Base-by-base conservation (phyloP, 345 rosid genomes). In the Eucalyptus victrix region DNA sequence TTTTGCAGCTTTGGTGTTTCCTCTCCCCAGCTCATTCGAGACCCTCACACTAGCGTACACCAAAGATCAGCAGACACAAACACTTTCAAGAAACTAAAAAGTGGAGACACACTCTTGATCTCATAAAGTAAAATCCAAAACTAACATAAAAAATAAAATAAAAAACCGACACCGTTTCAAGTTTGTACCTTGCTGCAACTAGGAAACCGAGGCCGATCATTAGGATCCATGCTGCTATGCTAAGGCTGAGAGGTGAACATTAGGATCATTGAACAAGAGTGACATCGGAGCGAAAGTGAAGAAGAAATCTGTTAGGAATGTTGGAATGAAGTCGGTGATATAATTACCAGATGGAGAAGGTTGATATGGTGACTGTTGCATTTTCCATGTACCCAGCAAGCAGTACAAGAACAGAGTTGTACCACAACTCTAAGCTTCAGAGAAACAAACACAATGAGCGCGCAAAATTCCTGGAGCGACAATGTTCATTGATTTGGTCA, bases 341-440 rank as follows among this genome's bases (percentile, higher is more conserved):
- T 16, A 54, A 86, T 76, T 53, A 91, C 92, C 92, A 91, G 65
- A 91, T 89, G 47, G 91, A 87, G 89, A 91, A 91, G 8, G 92
- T 87, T 56, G 91, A 88, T 51, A 91, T 87, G 2, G 91, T 42
- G 13, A 88, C 86, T 9, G 80, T 87, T n/a, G 91, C 92, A 56
- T 90, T 90, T 51, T 89, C 76, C 92, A 91, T 90, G 86, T 91
- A 87, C 45, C 92, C 92, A 6, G 92, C 91, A 54, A 91, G 76
- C 72, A 91, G 76, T 50, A 91, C 89, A 17, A 91, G 92, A 54
- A 91, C 88, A 19, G 91, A 88, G 86, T 85, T 88, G 89, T 91
- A 91, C 92, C 92, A 91, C 14, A 90, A 21, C 89, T 91, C 91
- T 62, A 91, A 90, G 91, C 92, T 91, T 45, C 56, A 49, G 49